These are phyloP conservation scores for Talaromyces sp. DNA, from an alignment of 2,329 filamentous ascomycete species.

Conservation along the genomic window DNA sequence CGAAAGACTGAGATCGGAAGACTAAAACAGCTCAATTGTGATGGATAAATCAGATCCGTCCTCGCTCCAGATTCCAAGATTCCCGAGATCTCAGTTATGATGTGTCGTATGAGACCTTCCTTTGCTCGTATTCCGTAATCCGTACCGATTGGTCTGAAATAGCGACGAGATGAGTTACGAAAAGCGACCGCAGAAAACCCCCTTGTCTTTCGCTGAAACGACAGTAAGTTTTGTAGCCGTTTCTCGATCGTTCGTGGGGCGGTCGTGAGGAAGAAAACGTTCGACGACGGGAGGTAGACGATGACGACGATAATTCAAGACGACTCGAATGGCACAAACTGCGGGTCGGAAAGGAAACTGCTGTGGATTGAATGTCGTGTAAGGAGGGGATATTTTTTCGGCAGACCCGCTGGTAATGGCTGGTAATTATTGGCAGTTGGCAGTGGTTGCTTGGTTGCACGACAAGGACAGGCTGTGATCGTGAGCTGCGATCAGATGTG, in stretches of 20 bases:
- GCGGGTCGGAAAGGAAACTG: not conserved
- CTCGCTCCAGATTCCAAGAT: not conserved
- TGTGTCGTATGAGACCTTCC: not conserved
- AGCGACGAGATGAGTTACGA: not conserved
- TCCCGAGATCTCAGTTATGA: not conserved
- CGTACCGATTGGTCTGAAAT: not conserved
- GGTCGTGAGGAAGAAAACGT: not conserved
- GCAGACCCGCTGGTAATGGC: not conserved
- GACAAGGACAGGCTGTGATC: conserved; percentile 5
- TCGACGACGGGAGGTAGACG: not conserved
- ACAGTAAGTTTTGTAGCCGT: not conserved
- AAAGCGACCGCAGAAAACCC: not conserved
- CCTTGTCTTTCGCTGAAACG: not conserved
- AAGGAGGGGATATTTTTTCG: not conserved
- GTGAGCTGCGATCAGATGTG: not conserved
- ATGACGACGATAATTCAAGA: not conserved
- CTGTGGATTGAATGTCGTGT: not conserved
- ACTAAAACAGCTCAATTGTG: not conserved
- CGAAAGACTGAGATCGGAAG: not conserved
- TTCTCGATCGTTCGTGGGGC: not conserved
- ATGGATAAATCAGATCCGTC: not conserved
- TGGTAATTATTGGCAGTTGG: not conserved
- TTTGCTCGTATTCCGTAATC: not conserved
- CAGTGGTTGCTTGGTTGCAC: not conserved
- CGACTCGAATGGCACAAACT: not conserved